A percentile compares a stretch with the other conserved stretches of the same genome.
Conservation (phyloP, 352 stramenopile genomes). For the Blastocystis sp. region DNA sequence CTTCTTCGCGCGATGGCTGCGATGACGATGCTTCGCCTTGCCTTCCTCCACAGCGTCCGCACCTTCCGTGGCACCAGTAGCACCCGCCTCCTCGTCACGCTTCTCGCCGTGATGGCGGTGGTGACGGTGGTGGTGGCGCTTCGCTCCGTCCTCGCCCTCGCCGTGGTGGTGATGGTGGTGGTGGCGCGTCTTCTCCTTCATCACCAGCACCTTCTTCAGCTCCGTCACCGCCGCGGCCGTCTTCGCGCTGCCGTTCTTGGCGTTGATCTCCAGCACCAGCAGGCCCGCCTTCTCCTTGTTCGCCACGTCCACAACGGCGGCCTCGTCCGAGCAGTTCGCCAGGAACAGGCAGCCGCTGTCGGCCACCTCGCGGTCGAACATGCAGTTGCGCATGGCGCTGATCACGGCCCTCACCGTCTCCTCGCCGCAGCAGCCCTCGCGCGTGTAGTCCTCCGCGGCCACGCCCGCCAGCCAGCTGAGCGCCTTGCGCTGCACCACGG, state of each 20-base stretch:
- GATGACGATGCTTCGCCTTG: slow-evolving; percentile 22
- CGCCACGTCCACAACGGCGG: background rate
- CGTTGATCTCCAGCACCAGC: slow-evolving; percentile 30
- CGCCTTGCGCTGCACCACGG: background rate
- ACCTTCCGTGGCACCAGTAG: background rate
- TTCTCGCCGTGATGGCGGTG: slow-evolving; percentile 3
- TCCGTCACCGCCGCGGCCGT: background rate
- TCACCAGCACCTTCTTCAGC: background rate
- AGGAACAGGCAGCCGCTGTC: slow-evolving; percentile 28
- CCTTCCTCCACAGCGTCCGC: slow-evolving; percentile 1
- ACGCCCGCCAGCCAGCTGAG: slow-evolving; percentile 25
- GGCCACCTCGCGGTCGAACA: background rate
- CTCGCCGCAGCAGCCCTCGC: background rate
- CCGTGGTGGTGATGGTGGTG: slow-evolving; percentile 1
- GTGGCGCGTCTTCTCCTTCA: slow-evolving; percentile 24
- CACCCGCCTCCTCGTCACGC: background rate
- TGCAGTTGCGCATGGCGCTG: slow-evolving; percentile 20
- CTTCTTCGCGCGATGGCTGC: slow-evolving; percentile 21
- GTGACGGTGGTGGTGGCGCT: slow-evolving; percentile 21
- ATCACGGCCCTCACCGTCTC: slow-evolving; percentile 36
- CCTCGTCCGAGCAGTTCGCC: background rate
- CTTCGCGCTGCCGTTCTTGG: slow-evolving; percentile 41
- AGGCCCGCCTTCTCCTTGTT: slow-evolving; percentile 36
- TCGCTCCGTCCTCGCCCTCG: slow-evolving; percentile 5
- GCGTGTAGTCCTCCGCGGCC: slow-evolving; percentile 22